Evolutionary conservation across 352 stramenopile species (phyloP).

Genomic region (Pythium periplocum): DNA sequence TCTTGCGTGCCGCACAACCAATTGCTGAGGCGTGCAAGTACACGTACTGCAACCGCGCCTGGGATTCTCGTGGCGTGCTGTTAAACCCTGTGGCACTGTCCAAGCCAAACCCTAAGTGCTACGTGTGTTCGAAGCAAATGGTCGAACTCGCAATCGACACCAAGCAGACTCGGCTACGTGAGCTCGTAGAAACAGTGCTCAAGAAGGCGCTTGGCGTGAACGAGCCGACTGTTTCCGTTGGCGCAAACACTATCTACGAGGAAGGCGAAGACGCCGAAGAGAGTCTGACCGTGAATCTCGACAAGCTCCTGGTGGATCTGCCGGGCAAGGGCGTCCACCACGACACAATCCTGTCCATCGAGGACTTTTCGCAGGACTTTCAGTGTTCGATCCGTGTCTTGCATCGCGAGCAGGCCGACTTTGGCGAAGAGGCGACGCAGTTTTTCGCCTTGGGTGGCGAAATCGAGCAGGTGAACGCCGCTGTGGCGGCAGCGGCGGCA

Average conservation of each 20-base stretch:
- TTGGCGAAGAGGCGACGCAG: conserved; percentile 64
- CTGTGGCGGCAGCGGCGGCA: conserved; percentile 4
- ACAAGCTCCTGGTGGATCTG: conserved; percentile 84
- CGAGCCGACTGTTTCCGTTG: conserved; percentile 84
- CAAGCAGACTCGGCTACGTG: conserved; percentile 68
- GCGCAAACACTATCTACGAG: conserved; percentile 90
- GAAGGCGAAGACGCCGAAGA: conserved; percentile 91
- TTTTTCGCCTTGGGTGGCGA: conserved; percentile 76
- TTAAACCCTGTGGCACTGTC: conserved; percentile 89
- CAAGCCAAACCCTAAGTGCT: conserved; percentile 92
- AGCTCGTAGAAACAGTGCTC: conserved; percentile 77
- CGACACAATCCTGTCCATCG: conserved; percentile 89
- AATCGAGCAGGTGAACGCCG: conserved; percentile 44
- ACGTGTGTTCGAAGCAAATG: conserved; percentile 93
- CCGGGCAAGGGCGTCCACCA: conserved; percentile 91
- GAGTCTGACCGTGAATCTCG: conserved; percentile 79
- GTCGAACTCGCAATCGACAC: conserved; percentile 90
- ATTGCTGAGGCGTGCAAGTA: conserved; percentile 86
- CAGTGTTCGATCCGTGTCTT: conserved; percentile 78
- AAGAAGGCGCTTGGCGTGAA: conserved; percentile 89
- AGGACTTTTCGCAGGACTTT: conserved; percentile 96
- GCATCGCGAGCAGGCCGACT: conserved; percentile 53
- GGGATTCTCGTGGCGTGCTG: conserved; percentile 89
- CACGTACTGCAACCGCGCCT: conserved; percentile 91
- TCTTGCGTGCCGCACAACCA: conserved; percentile 54